Conservation (phyloP, 73 alveolate genomes). For the Tetrahymena elliotti region DNA sequence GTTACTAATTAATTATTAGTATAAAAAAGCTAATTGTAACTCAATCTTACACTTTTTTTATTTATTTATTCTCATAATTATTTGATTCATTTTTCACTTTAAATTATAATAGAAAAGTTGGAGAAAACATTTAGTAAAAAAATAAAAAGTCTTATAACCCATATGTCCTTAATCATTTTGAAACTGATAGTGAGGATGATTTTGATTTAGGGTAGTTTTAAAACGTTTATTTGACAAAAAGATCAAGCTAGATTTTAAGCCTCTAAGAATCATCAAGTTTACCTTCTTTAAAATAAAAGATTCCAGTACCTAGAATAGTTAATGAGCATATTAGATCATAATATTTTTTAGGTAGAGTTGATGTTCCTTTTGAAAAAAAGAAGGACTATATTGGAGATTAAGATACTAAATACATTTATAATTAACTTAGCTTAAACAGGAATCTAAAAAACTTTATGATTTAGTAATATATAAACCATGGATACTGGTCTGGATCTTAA, state of each 20-base stretch:
- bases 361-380: background rate
- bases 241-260: background rate
- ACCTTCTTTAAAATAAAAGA: background rate
- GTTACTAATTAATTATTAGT: too few relatives aligned
- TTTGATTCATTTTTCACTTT: background rate
- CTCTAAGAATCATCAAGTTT: background rate
- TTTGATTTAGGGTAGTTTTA: background rate
- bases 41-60: background rate
- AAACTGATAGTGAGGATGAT: background rate
- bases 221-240: background rate
- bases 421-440: background rate
- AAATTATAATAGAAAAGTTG: background rate
- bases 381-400: background rate
- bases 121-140: background rate
- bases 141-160: background rate
- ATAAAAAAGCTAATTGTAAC: background rate
- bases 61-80: background rate
- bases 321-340: background rate
- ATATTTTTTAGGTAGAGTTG: background rate
- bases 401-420: background rate
- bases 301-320: background rate
- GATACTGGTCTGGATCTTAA: background rate
- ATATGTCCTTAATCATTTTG: background rate
- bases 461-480: background rate
- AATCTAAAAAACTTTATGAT: background rate